Base-by-base conservation (phyloP, 208 protist genomes). In the Trypanosoma grayi region DNA sequence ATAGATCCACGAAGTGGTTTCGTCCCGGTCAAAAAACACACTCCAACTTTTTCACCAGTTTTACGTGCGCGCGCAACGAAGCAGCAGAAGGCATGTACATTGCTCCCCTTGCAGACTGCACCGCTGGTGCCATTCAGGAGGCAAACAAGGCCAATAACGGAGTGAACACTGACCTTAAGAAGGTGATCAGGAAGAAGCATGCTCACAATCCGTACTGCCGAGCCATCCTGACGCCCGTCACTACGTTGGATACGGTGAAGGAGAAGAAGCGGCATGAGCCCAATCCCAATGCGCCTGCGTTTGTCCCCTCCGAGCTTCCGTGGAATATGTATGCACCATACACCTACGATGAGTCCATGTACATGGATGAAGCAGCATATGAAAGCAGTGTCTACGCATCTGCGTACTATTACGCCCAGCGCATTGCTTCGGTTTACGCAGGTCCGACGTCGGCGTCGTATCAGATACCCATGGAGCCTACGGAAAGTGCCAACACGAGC, bases 161-260 rank as follows among this genome's bases (percentile, higher is more conserved):
- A 33, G 56, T 56, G 20, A 11, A 4, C 44, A 20, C 43, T 36
- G 41, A 54, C 30, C 51, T 60, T 16, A 60, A 53, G 46, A 58
- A 39, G 28, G 55, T 62, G 20, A 28, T 52, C 11, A 45, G 36
- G 13, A 77, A 61, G 51, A 50, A 28, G 36, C 53, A 66, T 45
- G 70, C 64, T 18, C 83, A 90, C 72, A 80, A 91, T 60, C 84
- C 84, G 10, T 91, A 91, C 65, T 53, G 61, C 45, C 64, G 41
- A 39, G 60, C 60, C n/a, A 68, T 87, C 55, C 63, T 87, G 1
- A 72, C 72, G 2, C 71, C 70, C 7, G 27, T 70, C 4, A 2
- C 28, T 14, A 36, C 28, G 9, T 16, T 1, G 43, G 54, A 58
- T 31, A 31, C 4, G 2, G 22, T 27, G 7, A 30, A 43, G 20